Evolutionary conservation across 192 early-diverging fungal genomes (phyloP), one percentile per base, ranked within the genome.

Genomic region (Endogone sp.): DNA sequence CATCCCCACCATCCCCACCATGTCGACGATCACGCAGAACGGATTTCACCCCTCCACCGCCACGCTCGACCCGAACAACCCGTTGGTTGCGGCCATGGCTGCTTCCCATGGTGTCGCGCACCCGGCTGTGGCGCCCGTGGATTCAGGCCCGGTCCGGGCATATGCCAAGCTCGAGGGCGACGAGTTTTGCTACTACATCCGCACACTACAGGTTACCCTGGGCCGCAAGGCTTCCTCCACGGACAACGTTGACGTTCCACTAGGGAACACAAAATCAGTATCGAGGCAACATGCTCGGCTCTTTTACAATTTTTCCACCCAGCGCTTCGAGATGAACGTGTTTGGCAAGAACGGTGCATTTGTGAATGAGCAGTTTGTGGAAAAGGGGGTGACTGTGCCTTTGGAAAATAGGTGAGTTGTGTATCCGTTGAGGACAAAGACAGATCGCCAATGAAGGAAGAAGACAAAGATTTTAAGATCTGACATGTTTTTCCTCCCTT

Each of bases 81-180:
- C 59, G 24, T 60, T 60, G 59, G 22, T 60, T 21, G 59, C 27
- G 6, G 59, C 22, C 59, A 60, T 23, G 59, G 59, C 22, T 21
- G 21, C 9, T 28, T 6, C 22, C 9, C 22, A 60, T 22, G 59
- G 59, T 26, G 27, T 10, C 21, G 59, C 57, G 20, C 63, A 69
- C 23, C 69, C 62, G 24, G 67, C 26, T 21, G 57, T 65, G 4
- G 57, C 75, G 0, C 54, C 61, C 9, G 61, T 77, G 26, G 79
- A 81, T 59, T 63, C 66, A 16, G 78, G 79, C 0, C 89, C 91
- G 0, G 89, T 96, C 16, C 92, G 93, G 74, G 93, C 93, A 0
- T 96, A 94, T 71, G 94, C 94, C 23, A 96, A 96, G 78, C 85
- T 96, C 21, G 91, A 93, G 71, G 91, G 93, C 29, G 84, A 90